Evolutionary conservation across 2,329 filamentous ascomycete genomes (phyloP).

Genomic region (Teratosphaeria viscida): DNA sequence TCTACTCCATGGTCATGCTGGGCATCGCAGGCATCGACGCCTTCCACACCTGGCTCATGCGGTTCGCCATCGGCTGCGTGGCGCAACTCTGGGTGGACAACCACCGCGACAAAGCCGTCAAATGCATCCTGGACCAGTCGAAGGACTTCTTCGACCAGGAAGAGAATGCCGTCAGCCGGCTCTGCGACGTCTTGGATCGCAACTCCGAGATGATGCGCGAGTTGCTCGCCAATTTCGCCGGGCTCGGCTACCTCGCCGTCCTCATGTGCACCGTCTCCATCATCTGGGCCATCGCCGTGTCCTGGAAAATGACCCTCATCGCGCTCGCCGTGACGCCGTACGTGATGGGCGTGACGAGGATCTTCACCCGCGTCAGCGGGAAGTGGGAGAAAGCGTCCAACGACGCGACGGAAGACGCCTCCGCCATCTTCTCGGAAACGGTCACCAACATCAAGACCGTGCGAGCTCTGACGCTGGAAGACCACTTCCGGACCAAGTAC

Average conservation of each 20-base stretch:
- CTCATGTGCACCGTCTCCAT: conserved; percentile 61
- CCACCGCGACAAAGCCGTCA: conserved; percentile 58
- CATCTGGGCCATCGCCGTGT: conserved; percentile 61
- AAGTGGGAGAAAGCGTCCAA: conserved; percentile 65
- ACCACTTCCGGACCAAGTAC: conserved; percentile 59
- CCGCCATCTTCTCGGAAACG: conserved; percentile 59
- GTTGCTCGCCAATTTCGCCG: conserved; percentile 66
- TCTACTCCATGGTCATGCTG: conserved; percentile 62
- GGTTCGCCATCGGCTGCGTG: conserved; percentile 60
- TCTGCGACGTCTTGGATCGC: conserved; percentile 65
- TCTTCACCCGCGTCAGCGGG: conserved; percentile 54
- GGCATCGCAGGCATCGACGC: conserved; percentile 59
- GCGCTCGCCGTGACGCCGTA: conserved; percentile 58
- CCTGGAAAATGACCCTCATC: conserved; percentile 74
- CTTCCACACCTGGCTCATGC: conserved; percentile 51
- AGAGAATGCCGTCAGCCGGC: conserved; percentile 50
- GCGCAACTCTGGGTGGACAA: conserved; percentile 69
- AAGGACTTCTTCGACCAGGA: conserved; percentile 66
- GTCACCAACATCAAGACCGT: conserved; percentile 73
- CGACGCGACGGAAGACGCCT: conserved; percentile 48
- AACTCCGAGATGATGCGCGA: conserved; percentile 83
- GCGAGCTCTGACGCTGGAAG: conserved; percentile 62
- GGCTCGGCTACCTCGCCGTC: conserved; percentile 55
- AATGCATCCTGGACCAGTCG: conserved; percentile 63
- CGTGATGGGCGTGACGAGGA: conserved; percentile 54